Percentiles rank a stretch among this genome's conserved stretches.
Evolutionary conservation across 108 stramenopile genomes (phyloP).

Genomic region (Skeletonema tropicum): DNA sequence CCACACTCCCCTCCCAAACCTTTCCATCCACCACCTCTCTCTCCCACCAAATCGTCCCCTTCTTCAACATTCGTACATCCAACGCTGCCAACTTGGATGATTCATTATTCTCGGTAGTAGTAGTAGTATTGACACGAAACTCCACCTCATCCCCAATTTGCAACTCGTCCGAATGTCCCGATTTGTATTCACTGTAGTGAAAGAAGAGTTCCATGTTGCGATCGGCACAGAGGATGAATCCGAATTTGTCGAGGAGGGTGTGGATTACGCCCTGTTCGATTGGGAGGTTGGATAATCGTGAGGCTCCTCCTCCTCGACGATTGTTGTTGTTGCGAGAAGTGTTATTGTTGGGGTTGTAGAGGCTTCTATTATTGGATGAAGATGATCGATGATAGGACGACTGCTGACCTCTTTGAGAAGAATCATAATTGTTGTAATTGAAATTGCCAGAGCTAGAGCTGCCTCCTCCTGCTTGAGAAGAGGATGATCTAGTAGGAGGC

Average conservation of each 20-base stretch:
- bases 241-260: conserved; percentile 68
- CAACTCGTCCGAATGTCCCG: conserved; percentile 55
- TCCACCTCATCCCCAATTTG: conserved; percentile 71
- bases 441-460: conserved; percentile 6
- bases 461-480: conserved; percentile 1
- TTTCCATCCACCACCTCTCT: conserved; percentile 58
- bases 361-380: background rate
- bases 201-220: conserved; percentile 82
- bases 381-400: background rate
- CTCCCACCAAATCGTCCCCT: conserved; percentile 76
- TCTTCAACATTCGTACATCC: too few species aligned
- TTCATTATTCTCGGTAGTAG: too few species aligned
- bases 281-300: conserved; percentile 48
- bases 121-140: conserved; percentile 66
- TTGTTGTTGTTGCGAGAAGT: too few species aligned
- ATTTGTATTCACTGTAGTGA: conserved; percentile 56
- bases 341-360: background rate
- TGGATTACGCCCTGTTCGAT: conserved; percentile 73
- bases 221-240: conserved; percentile 82
- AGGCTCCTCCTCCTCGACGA: too few species aligned
- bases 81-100: too few species aligned
- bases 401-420: background rate
- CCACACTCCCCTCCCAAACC: conserved; percentile 56
- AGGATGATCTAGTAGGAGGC: background rate
- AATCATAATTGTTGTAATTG: conserved; percentile 5